Evolutionary conservation across 169 alveolate species (phyloP), one percentile per base, ranked within the genome.

Genomic region (Miamiensis avidus): DNA sequence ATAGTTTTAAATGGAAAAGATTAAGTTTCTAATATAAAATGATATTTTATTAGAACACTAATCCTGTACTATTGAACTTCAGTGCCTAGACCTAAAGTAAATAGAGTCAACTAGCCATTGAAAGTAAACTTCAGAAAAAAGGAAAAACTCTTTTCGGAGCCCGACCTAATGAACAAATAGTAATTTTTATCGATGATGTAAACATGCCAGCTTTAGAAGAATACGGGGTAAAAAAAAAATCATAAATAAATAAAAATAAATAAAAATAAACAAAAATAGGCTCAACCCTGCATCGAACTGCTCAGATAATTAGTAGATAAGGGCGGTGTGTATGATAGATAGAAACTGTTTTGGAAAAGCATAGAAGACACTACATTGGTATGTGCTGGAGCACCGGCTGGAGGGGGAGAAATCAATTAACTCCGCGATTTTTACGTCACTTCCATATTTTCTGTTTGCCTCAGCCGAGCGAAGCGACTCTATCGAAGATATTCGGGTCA

Each of bases 321-420:
- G 72, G 90, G 93, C 34, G 98, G 98, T 15, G 88, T 94, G 82
- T 98, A 94, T 89, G 97, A 94, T 82, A 92, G 97, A 78, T 91
- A 93, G 49, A 91, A 91, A 69, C 83, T 94, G 49, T 94, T 89
- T 91, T 96, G 97, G 97, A 95, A 96, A 76, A 88, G 91, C 34
- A 96, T 96, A 76, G 89, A 90, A 74, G 95, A 94, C 78, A 91
- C 94, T 34, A 90, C 92, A 65, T 76, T 94, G 77, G 83, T 96
- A 29, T 92, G 95, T 74, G 94, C 97, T 25, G 98, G 97, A 0
- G 99, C 98, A 0, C 98, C 99, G 6, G 99, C 99, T 31, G 97
- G 98, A 82, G 98, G 99, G 30, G 99, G 99, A 91, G 99, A 74
- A 93, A 93, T 49, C 92, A 90, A 4, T 83, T 96, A 65, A 89